Base-by-base conservation (phyloP, 441 rosid genomes). In the Corymbia citriodora region DNA sequence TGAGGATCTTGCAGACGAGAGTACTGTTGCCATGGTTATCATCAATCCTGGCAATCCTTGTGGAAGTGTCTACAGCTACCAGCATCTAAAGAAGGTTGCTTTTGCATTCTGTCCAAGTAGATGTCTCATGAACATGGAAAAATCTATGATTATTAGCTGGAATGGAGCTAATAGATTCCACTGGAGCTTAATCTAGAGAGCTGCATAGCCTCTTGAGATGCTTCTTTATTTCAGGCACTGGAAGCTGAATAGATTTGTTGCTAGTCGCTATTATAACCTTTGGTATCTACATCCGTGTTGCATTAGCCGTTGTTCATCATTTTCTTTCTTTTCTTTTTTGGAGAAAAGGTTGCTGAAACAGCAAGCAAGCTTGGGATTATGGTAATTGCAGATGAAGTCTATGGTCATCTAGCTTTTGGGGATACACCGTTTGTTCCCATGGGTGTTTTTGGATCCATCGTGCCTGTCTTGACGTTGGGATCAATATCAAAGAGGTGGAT, bases 1-100 rank as follows among this genome's bases (percentile, higher is more conserved):
- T 31, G 93, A 94, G 92, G 93, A 92, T 70, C 92, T 95, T n/a
- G 95, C 94, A 1, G 96, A 95, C 17, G 92, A 94, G 59, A 95
- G 92, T 55, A 95, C 95, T 3, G 91, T 90, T 1, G 96, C 94
- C 74, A 90, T 95, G 72, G 94, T 94, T 36, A 79, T 94, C 89
- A 81, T 94, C 36, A 94, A 93, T 87, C 94, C 94, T 12, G 91
- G 94, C 17, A 93, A 92, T 88, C 94, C 94, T 59, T 90, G 92
- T 85, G 94, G 93, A 61, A 91, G 48, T 85, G 93, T 93, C 87
- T 92, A 65, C 68, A 88, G 88, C 49, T 55, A 89, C 87, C 91
- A 92, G 74, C 94, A 90, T 88, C 55, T 93, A 74, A 89, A 91
- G 49, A 87, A 89, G 91, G 93, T 91, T 57, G 70, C 40, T 48